These are phyloP conservation scores for Xylaria sp. DNA, from an alignment of 2,329 filamentous ascomycete species.

Conservation along the genomic window DNA sequence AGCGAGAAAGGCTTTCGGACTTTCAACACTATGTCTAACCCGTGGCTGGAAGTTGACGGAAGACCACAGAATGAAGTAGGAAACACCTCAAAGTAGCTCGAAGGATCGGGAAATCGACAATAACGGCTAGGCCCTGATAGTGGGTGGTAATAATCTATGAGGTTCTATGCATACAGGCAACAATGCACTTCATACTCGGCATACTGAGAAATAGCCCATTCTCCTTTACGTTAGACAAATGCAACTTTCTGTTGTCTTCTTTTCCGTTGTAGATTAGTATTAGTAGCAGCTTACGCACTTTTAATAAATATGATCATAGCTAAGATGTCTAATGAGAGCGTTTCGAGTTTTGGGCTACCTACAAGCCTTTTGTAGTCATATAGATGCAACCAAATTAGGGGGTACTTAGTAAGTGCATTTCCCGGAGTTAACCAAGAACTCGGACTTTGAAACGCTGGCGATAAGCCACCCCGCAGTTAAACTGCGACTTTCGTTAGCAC, in stretches of 20 bases:
- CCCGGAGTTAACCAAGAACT: not conserved
- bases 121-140: too few relatives aligned
- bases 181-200: not conserved
- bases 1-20: slow-evolving; percentile 35
- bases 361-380: too few relatives aligned
- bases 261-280: not conserved
- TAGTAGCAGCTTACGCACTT: not conserved
- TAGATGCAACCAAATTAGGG: too few relatives aligned
- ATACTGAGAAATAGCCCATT: not conserved
- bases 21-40: slow-evolving; percentile 37
- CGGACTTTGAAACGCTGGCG: not conserved
- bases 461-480: not conserved
- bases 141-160: not conserved
- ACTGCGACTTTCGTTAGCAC: not conserved
- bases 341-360: too few relatives aligned
- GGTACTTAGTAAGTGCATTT: not conserved
- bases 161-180: not conserved
- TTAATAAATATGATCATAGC: not conserved
- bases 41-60: slow-evolving; percentile 36
- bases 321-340: too few relatives aligned
- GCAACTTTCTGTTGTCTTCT: not conserved
- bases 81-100: not conserved
- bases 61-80: not conserved
- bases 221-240: too few relatives aligned
- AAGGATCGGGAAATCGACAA: not conserved